A percentile compares a stretch with the other conserved stretches of the same genome.
Evolutionary conservation across 768 basidiomycete genomes (phyloP).

Genomic region (Pisolithus orientalis): DNA sequence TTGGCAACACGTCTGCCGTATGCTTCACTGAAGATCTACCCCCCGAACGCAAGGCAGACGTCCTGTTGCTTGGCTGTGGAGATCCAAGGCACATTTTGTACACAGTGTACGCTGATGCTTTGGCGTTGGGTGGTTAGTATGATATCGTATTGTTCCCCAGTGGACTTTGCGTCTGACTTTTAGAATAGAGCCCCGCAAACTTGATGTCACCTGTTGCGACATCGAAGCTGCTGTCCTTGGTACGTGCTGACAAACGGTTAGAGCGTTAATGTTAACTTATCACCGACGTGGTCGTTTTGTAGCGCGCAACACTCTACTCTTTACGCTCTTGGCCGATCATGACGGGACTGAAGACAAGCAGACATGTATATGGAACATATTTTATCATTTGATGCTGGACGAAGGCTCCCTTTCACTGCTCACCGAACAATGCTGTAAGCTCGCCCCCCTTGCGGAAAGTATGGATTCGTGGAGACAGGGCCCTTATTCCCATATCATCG

Average conservation of each 20-base stretch:
- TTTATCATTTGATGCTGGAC: constrained; percentile 25
- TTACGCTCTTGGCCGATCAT: constrained; percentile 22
- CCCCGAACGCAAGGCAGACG: constrained; percentile 34
- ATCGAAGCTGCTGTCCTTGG: constrained; percentile 24
- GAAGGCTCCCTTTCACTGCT: constrained; percentile 18
- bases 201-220: constrained; percentile 27
- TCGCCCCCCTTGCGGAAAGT: constrained; percentile 10
- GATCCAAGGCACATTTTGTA: constrained; percentile 45
- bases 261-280: neutral
- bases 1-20: constrained; percentile 47
- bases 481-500: constrained; percentile 22
- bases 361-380: constrained; percentile 25
- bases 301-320: constrained; percentile 26
- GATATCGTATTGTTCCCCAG: neutral
- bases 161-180: neutral
- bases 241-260: constrained; percentile 2
- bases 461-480: constrained; percentile 19
- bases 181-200: constrained; percentile 15
- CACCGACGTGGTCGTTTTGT: neutral
- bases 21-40: constrained; percentile 39
- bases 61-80: constrained; percentile 49
- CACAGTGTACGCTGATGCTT: constrained; percentile 25
- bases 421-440: constrained; percentile 22
- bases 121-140: neutral
- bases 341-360: constrained; percentile 9